These are phyloP conservation scores for Hygrocybe punicea DNA, from an alignment of 768 basidiomycete genomes.

Conservation along the genomic window DNA sequence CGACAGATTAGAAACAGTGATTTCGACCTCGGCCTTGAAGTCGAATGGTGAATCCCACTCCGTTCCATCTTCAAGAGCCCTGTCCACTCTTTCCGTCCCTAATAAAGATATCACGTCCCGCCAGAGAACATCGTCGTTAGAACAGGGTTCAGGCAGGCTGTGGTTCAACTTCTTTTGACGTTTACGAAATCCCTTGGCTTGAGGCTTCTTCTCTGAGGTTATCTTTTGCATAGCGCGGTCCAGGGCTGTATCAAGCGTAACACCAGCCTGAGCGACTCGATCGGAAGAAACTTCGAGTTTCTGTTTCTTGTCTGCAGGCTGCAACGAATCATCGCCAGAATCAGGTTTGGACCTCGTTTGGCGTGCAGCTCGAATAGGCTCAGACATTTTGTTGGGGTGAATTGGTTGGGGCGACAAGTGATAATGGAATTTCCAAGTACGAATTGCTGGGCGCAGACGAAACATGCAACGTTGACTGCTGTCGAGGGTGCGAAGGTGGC, in stretches of 20 bases:
- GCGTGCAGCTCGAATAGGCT: constrained; percentile 11
- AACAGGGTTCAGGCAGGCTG: constrained; percentile 57
- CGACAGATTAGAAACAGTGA: constrained; percentile 62
- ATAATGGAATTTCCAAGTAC: background rate
- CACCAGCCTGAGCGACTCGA: too few species aligned
- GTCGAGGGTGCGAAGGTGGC: too few species aligned
- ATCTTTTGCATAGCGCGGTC: background rate
- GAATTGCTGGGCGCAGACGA: too few species aligned
- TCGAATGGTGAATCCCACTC: constrained; percentile 61
- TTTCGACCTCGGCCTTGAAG: constrained; percentile 58
- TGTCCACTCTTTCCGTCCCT: constrained; percentile 54
- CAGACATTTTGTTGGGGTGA: background rate
- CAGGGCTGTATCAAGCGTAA: background rate
- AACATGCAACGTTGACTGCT: too few species aligned
- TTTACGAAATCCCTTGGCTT: constrained; percentile 20
- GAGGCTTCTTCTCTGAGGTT: background rate
- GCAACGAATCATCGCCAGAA: constrained; percentile 12
- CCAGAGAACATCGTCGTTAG: constrained; percentile 71
- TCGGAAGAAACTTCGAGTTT: constrained; percentile 13
- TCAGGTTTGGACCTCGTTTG: constrained; percentile 15
- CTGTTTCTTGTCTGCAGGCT: constrained; percentile 29
- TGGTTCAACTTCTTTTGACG: constrained; percentile 37
- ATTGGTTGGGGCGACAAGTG: background rate
- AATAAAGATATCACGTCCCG: constrained; percentile 67
- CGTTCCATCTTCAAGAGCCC: constrained; percentile 43